A percentile compares a stretch with the other conserved stretches of the same genome.
phyloP scores from a whole-genome alignment of 345 rosid species.

The Cardiospermum halicacabum region DNA sequence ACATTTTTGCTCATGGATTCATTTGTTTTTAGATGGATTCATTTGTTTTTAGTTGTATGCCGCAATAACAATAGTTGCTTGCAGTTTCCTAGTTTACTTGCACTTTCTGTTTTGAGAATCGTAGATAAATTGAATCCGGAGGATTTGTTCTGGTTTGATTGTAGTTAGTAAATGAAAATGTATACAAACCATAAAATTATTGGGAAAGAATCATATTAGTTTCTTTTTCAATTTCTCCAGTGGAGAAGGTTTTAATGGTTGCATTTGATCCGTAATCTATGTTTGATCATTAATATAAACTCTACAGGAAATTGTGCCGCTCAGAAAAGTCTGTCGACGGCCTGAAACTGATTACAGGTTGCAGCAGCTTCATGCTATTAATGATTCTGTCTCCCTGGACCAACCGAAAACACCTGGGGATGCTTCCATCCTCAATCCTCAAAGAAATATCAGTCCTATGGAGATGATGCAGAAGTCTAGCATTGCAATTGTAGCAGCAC shows the following conservation, averaged over 20 bases:
- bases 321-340: conserved; percentile 90
- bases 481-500: neutral
- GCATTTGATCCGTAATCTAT: neutral
- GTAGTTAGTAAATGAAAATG: neutral
- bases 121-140: no score
- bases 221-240: neutral
- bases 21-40: neutral
- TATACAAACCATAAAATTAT: neutral
- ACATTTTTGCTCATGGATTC: no score
- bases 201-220: neutral
- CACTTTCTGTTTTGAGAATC: no score
- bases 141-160: neutral
- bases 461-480: conserved; percentile 38
- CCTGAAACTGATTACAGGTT: conserved; percentile 98
- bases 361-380: conserved; percentile 82
- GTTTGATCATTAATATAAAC: conserved; percentile 2
- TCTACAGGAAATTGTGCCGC: conserved; percentile 91
- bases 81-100: no score
- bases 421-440: conserved; percentile 16
- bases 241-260: no score
- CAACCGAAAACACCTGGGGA: conserved; percentile 30
- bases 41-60: neutral
- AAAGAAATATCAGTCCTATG: conserved; percentile 16
- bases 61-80: neutral
- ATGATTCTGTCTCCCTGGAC: conserved; percentile 31